Evolutionary conservation across 2,329 filamentous ascomycete genomes (phyloP), one percentile per base, ranked within the genome.

Genomic region (Verticillium zaregamsianum): DNA sequence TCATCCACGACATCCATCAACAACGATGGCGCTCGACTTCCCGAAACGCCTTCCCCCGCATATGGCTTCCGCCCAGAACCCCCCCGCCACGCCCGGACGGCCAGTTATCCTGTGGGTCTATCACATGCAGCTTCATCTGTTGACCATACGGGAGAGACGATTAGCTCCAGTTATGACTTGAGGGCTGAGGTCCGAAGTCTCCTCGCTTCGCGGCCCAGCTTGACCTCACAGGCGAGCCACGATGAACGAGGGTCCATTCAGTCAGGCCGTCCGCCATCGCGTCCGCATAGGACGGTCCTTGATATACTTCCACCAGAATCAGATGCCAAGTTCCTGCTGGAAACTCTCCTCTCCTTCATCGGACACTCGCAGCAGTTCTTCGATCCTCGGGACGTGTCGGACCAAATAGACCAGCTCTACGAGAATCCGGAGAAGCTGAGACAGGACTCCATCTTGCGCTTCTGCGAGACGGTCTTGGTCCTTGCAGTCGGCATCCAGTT

Each of bases 311-410:
- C 57, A 9, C 40, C 57, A 3, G 57, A 58, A 32, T 39, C 23
- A 20, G 57, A 58, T 5, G 57, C 57, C 23, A 31, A 25, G n/a
- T 25, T 39, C 37, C 40, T 25, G 15, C n/a, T 45, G 5, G 57
- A 58, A 28, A 40, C 35, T 4, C 23, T 58, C 15, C n/a, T 40
- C 14, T 58, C 25, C 5, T 25, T 45, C 23, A 23, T 58, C n/a
- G 37, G 57, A 9, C n/a, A 45, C 23, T 58, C 57, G 14, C 57
- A 58, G 37, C 57, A 58, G 14, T 58, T 45, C 37, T 31, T 58
- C 23, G 57, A 58, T 15, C 57, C 31, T 8, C 20, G 57, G 5
- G 20, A 31, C 5, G 39, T 58, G 25, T 39, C 35, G n/a, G 57
- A 58, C n/a, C 17, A 25, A 6, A 23, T 58, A 8, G 57, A 58